phyloP scores from a whole-genome alignment of 208 protist species.

The Acanthamoeba culbertsoni region DNA sequence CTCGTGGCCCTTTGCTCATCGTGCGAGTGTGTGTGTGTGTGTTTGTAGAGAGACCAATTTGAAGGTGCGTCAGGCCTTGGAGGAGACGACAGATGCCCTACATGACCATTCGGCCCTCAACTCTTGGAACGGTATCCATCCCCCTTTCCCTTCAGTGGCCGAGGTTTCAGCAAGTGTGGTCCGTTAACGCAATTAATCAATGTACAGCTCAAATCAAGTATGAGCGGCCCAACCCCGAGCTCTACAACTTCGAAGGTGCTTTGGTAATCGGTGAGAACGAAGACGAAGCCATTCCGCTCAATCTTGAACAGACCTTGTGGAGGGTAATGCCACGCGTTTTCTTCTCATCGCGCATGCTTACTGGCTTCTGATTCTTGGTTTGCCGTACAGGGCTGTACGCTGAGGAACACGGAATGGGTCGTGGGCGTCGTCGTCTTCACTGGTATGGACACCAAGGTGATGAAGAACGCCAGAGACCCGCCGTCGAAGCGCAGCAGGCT shows the following conservation, averaged over 20 bases:
- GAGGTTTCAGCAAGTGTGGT: not conserved
- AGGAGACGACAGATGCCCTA: constrained; percentile 24
- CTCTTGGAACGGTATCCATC: not conserved
- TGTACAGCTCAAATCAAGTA: constrained; percentile 42
- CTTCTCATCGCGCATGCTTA: not conserved
- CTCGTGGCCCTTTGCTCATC: too few species aligned
- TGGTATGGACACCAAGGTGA: constrained; percentile 81
- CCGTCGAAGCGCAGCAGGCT: constrained; percentile 72
- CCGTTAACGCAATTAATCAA: not conserved
- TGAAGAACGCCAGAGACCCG: constrained; percentile 73
- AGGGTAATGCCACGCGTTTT: not conserved
- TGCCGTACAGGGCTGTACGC: constrained; percentile 48
- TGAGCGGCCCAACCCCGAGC: constrained; percentile 59
- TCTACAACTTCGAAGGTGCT: constrained; percentile 63
- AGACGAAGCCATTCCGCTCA: constrained; percentile 33
- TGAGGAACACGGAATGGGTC: constrained; percentile 75
- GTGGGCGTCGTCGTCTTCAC: constrained; percentile 79
- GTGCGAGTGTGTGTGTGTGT: not conserved
- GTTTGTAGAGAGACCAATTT: constrained; percentile 34
- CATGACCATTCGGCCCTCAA: constrained; percentile 20
- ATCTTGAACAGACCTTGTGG: constrained; percentile 41
- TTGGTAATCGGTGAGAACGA: not conserved
- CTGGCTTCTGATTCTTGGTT: not conserved
- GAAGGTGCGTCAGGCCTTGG: constrained; percentile 52
- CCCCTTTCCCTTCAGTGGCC: not conserved